Evolutionary conservation across 805 yeast species (phyloP), one percentile per base, ranked within the genome.

Genomic region (Candida vaughaniae): DNA sequence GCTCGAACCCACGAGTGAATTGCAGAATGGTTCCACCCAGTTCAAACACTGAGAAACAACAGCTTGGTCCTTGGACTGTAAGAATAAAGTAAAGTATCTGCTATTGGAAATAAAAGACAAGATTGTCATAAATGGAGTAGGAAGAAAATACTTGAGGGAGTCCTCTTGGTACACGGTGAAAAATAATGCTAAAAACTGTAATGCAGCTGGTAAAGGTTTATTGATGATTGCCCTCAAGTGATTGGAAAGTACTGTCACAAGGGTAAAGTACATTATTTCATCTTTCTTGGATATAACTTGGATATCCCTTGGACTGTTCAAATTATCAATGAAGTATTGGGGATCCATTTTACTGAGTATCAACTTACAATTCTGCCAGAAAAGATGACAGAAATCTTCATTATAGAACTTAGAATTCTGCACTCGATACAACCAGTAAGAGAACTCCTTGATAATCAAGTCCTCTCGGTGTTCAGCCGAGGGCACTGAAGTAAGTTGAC

Each of bases 21-120:
- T 14, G 20, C 33, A 30, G 18, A 45, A 37, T n/a, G 42, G 45
- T 64, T 71, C 31, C 69, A 64, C 8, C 80, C 73, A 4, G 78
- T 55, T 35, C 73, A 73, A 30, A 78, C 73, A 2, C 73, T 72
- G 35, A 78, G 67, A 28, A 76, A 77, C 25, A 76, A 76, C 34
- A 64, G 64, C 41, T 78, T 80, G 0, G 82, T 58, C 35, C 9
- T 22, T 29, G 6, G 25, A 8, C 15, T n/a, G 9, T 12, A 38
- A 51, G 35, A 56, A 61, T 12, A 58, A 59, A 1, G 63, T 49
- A 46, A 68, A 78, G 31, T 65, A 58, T 1, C 81, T 78, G 47
- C 75, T 80, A 14, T 73, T 73, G 31, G 82, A 68, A 1, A 83
- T 64, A 12, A 78, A 69, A 45, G 82, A 89, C 35, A 84, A 55